Base-by-base conservation (phyloP, 169 alveolate species). In the Plasmodium coatneyi region DNA sequence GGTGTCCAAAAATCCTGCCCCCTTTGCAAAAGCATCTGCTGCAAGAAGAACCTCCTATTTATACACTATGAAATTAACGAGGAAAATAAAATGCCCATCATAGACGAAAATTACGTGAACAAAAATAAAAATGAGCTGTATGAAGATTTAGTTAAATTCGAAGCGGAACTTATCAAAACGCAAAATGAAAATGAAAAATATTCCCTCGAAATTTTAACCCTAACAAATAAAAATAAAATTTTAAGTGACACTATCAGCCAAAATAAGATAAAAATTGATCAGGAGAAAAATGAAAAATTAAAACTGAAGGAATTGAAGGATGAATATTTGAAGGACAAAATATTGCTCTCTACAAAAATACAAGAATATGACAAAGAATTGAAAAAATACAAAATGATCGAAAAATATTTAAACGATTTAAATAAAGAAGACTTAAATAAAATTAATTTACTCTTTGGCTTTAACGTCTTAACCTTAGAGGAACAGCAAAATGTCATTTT, bases 321-420 rank as follows among this genome's bases (percentile, higher is more conserved):
- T 86, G 93, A 52, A 54, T 86, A 86, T 86, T 25, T 86, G n/a
- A 86, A 86, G 43, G 93, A 86, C 3, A 86, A 86, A 86, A 54
- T 86, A 49, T 25, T 76, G 10, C 86, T 86, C n/a, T n/a, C 87
- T 34, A 52, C 93, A 10, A 86, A 86, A 86, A 78, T 86, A 30
- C 87, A 86, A 70, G 93, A 86, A 86, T 86, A 86, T 86, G 93
- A 86, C 66, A 86, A 86, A 70, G 93, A 86, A 86, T 54, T 86
- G 70, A 86, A 76, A 54, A 86, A 86, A 49, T 86, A 86, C 70
- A 86, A 86, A 86, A 34, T 36, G 6, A 7, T 86, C 1, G 87
- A 86, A 86, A 86, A 86, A 10, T 86, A 76, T 86, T 86, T 86
- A 76, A 70, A 86, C 1, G 80, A 86, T 54, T 56, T 86, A 76